These are phyloP conservation scores for Sarocladiaceae sp. DNA, from an alignment of 2,329 filamentous ascomycete genomes.

Conservation along the genomic window DNA sequence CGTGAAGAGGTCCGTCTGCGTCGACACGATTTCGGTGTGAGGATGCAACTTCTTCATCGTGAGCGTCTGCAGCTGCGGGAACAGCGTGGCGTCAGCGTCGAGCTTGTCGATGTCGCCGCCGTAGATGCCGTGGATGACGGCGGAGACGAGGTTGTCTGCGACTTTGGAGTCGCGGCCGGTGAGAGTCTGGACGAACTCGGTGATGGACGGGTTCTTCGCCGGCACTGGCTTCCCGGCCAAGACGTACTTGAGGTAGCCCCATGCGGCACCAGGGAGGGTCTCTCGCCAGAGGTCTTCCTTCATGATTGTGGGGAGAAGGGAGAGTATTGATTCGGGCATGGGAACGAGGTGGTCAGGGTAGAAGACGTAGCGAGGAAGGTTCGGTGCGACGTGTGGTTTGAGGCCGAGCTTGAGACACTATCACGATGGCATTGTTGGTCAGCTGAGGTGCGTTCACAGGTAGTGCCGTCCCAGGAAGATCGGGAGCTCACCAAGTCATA, in stretches of 20 bases:
- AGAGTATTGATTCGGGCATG: slow-evolving; percentile 21
- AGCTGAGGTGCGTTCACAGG: not conserved
- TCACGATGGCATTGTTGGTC: not conserved
- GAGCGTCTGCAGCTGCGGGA: slow-evolving; percentile 22
- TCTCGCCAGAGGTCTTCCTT: slow-evolving; percentile 27
- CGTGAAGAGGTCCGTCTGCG: slow-evolving; percentile 23
- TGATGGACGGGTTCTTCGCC: slow-evolving; percentile 26
- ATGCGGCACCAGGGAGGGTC: slow-evolving; percentile 20
- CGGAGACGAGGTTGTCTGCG: slow-evolving; percentile 69
- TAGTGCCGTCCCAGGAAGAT: too few relatives aligned
- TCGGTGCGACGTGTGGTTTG: slow-evolving; percentile 39
- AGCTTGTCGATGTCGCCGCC: slow-evolving; percentile 81
- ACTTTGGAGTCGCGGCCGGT: slow-evolving; percentile 28
- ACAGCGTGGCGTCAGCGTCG: slow-evolving; percentile 58
- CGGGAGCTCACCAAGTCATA: slow-evolving; percentile 54
- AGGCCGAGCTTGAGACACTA: slow-evolving; percentile 31
- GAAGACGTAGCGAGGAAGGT: slow-evolving; percentile 65
- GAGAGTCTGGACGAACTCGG: slow-evolving; percentile 28
- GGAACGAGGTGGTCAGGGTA: slow-evolving; percentile 65
- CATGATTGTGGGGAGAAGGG: slow-evolving; percentile 19
- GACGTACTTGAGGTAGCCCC: slow-evolving; percentile 19
- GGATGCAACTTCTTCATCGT: slow-evolving; percentile 1
- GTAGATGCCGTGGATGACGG: slow-evolving; percentile 79
- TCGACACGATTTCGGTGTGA: slow-evolving; percentile 22
- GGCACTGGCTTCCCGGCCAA: slow-evolving; percentile 16